Evolutionary conservation across 2,329 filamentous ascomycete species (phyloP), one percentile per base, ranked within the genome.

Genomic region (Paecilomyces sp.): DNA sequence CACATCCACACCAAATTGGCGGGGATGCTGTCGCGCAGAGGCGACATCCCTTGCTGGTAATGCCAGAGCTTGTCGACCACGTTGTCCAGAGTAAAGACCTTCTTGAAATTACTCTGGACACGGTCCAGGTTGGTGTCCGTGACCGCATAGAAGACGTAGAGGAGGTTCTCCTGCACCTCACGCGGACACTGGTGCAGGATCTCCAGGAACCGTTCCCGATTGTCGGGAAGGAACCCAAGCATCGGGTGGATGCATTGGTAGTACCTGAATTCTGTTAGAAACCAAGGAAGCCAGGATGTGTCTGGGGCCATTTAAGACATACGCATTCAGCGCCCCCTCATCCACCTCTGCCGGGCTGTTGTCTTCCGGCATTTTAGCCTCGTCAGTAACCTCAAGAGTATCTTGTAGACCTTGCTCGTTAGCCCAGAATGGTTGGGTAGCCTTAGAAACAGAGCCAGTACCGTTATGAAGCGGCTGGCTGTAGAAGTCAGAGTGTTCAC

Each of bases 1-100:
- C 78, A 76, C n/a, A 78, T 67, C 66, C 73, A 75, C 24, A 78
- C 65, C 28, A 78, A 58, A 60, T 78, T 78, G 36, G 71, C 68
- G 1, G 73, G 65, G 2, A 68, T 68, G 7, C 18, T 47, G 41
- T 47, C 41, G 5, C 41, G 41, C 6, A 47, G 41, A 9, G 41
- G 41, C 6, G 41, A 8, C 41, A 47, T 9, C 41, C 41, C 41
- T 2, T 47, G 18, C 41, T 47, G 41, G 41, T 47, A 47, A n/a
- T 47, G 41, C 41, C 41, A 47, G 41, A 47, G 41, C 15, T 47
- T 47, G n/a, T 77, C 75, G 57, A 76, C 73, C 3, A 75, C 75
- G 59, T 72, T 74, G 51, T 77, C 73, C 30, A 76, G 74, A 1
- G 74, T 71, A 1, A 64, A 67, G 12, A 75, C 67, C 50, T 74